Base-by-base conservation (phyloP, 2,329 filamentous ascomycete species). In the Coleophoma eucalyptorum region DNA sequence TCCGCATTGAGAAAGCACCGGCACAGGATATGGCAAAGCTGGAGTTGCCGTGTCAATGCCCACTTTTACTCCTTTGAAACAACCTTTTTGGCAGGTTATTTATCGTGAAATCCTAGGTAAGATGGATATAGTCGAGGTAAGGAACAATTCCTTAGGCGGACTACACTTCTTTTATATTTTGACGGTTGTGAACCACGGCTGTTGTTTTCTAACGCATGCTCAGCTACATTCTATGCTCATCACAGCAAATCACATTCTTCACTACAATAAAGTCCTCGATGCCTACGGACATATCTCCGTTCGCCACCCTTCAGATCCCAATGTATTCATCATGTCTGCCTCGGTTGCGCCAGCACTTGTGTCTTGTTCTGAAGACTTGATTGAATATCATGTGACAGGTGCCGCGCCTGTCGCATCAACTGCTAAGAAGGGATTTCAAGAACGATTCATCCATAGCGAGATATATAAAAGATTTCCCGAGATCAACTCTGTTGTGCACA, bases 231-330 rank as follows among this genome's bases (percentile, higher is more conserved):
- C 26, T 26, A 50, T n/a, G n/a, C 57, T 77, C 33, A 72, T 79
- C 19, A 68, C 67, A 4, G 76, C 72, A 35, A 70, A 69, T 52
- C 77, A 79, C 58, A 80, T 81, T 46, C 72, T 81, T 1, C 74
- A 80, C 60, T 60, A 75, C 50, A 67, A 80, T 45, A 67, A 67
- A 43, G 68, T 81, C 7, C 60, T 82, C 34, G 78, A 80, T 51
- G 77, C 74, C 1, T 81, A 76, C 57, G 77, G 78, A 16, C 78
- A 82, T 55, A 66, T 82, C 12, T 79, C 77, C 2, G 67, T 79
- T 18, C 70, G 79, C 5, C 72, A 78, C 50, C 77, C 78, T 0
- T 48, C 62, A 34, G 71, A 77, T 10, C 59, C 70, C 1, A 61
- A 69, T 3, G 65, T 68, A 43, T 80, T 78, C 62, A 67, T 80